Percentiles rank a stretch among this genome's conserved stretches.
phyloP scores from a whole-genome alignment of 371 early-diverging fungal species.

The Syncephalastrum contaminatum region DNA sequence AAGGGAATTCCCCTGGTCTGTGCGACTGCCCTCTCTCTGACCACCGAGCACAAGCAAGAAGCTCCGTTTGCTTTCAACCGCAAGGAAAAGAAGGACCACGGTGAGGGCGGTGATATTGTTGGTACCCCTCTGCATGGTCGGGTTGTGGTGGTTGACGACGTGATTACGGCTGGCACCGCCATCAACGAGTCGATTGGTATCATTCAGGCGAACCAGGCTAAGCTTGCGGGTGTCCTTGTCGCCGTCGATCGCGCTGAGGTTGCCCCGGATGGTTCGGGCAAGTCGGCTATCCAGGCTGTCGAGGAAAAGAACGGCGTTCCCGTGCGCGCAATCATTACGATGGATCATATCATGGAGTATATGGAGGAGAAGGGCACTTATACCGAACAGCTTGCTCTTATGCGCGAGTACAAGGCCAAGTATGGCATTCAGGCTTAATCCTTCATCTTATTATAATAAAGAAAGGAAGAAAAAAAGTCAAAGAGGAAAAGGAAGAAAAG shows the following conservation, averaged over 20 bases:
- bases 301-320: slow-evolving; percentile 75
- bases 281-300: slow-evolving; percentile 95
- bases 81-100: slow-evolving; percentile 98
- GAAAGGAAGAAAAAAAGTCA: neutral
- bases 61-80: slow-evolving; percentile 93
- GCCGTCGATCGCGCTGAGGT: slow-evolving; percentile 93
- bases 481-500: neutral
- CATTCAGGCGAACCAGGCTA: slow-evolving; percentile 63
- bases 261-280: slow-evolving; percentile 63
- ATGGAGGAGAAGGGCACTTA: slow-evolving; percentile 81
- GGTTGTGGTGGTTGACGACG: slow-evolving; percentile 95
- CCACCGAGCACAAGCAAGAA: slow-evolving; percentile 54
- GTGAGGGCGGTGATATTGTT: slow-evolving; percentile 95
- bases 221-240: slow-evolving; percentile 83
- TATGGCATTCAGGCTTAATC: slow-evolving; percentile 61
- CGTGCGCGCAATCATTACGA: slow-evolving; percentile 83
- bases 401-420: slow-evolving; percentile 72
- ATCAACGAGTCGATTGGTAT: slow-evolving; percentile 88
- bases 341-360: slow-evolving; percentile 88
- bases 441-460: slow-evolving; percentile 3
- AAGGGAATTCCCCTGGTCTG: slow-evolving; percentile 96
- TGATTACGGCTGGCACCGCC: slow-evolving; percentile 98
- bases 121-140: slow-evolving; percentile 78
- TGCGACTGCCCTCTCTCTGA: slow-evolving; percentile 77
- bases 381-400: slow-evolving; percentile 53